Percentiles rank a stretch among this genome's conserved stretches.
Conservation (phyloP, 163 green algal species). For the Chlorella variabilis region DNA sequence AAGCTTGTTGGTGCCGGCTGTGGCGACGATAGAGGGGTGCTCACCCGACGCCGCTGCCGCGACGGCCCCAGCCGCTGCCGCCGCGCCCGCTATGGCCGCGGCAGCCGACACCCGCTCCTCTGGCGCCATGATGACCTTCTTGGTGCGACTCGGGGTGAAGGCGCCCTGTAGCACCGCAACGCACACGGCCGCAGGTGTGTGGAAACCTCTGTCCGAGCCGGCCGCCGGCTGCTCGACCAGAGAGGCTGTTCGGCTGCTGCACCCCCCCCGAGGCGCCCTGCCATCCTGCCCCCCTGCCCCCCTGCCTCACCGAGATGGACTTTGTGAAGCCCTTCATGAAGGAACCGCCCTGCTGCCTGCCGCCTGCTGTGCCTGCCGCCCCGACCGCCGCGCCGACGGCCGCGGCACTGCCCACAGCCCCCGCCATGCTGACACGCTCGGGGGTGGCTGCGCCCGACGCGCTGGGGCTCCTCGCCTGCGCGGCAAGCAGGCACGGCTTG, state of each 20-base stretch:
- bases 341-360: background rate
- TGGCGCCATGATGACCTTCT: background rate
- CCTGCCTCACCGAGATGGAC: background rate
- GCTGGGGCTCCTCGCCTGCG: too few relatives aligned
- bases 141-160: background rate
- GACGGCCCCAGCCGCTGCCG: background rate
- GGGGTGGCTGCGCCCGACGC: background rate
- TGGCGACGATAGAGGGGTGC: too few relatives aligned
- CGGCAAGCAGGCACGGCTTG: too few relatives aligned
- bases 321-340: constrained; percentile 25
- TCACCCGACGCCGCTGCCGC: background rate
- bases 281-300: too few relatives aligned
- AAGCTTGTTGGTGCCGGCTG: too few relatives aligned
- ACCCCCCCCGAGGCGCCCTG: too few relatives aligned
- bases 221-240: too few relatives aligned
- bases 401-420: background rate
- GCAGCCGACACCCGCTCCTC: background rate
- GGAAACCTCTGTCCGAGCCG: too few relatives aligned
- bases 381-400: background rate
- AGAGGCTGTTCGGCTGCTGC: too few relatives aligned
- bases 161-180: background rate
- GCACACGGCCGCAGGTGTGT: too few relatives aligned
- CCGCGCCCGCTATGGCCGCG: background rate
- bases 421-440: background rate
- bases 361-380: background rate